Evolutionary conservation across 2,329 filamentous ascomycete species (phyloP).

Genomic region (Penicillium sp.): DNA sequence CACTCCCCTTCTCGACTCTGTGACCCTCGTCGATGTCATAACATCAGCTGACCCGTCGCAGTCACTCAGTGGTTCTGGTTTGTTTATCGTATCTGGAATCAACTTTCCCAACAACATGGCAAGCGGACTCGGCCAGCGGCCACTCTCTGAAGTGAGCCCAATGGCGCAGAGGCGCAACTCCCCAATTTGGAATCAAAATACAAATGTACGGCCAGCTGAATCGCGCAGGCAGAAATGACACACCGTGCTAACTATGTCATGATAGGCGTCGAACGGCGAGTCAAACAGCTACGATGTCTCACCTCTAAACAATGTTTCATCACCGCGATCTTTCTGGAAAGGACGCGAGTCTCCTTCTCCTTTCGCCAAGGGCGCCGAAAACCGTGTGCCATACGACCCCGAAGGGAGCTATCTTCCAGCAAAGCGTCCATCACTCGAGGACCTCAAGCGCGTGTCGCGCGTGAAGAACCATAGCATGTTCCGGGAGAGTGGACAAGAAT

Average conservation of each 20-base stretch:
- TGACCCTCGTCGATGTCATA: slow-evolving; percentile 1
- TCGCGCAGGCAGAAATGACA: not conserved
- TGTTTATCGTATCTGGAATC: not conserved
- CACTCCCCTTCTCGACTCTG: not conserved
- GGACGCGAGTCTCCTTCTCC: slow-evolving; percentile 63
- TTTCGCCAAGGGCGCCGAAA: slow-evolving; percentile 62
- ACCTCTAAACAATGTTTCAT: slow-evolving; percentile 58
- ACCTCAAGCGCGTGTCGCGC: slow-evolving; percentile 85
- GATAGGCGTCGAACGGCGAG: slow-evolving; percentile 67
- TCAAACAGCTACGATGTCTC: slow-evolving; percentile 83
- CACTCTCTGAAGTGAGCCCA: slow-evolving; percentile 82
- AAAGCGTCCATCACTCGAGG: slow-evolving; percentile 87
- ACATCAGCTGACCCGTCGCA: slow-evolving; percentile 11
- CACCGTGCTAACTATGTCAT: slow-evolving; percentile 22
- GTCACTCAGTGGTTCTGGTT: slow-evolving; percentile 5
- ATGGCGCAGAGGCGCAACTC: slow-evolving; percentile 85
- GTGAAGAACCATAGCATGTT: slow-evolving; percentile 99
- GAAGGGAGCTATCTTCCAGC: slow-evolving; percentile 63
- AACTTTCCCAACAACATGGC: slow-evolving; percentile 50
- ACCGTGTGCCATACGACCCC: slow-evolving; percentile 55
- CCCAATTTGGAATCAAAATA: slow-evolving; percentile 74
- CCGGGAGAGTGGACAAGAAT: slow-evolving; percentile 85
- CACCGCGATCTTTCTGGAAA: slow-evolving; percentile 89
- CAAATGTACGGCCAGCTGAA: slow-evolving; percentile 53
- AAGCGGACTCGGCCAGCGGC: slow-evolving; percentile 57